phyloP scores from a whole-genome alignment of 2,329 filamentous ascomycete species.

The Fusarium buharicum region DNA sequence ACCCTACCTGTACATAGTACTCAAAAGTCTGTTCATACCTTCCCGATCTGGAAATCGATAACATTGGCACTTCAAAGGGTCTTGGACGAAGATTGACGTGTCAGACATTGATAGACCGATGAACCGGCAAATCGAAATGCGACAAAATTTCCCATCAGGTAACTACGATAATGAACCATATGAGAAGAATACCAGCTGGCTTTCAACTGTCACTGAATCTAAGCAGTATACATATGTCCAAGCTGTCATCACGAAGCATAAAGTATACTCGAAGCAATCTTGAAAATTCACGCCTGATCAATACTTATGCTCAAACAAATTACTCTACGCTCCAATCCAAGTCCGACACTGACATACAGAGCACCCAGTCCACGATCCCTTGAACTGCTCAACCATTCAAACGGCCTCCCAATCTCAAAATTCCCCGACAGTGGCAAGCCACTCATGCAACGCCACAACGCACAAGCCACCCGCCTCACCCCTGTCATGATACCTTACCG shows the following conservation, averaged over 20 bases:
- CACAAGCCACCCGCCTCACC: constrained; percentile 22
- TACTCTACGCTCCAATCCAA: neutral
- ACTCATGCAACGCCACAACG: constrained; percentile 22
- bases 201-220: too few relatives aligned
- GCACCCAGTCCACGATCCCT: neutral
- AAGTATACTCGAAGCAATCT: neutral
- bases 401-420: constrained; percentile 3
- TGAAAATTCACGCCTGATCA: neutral
- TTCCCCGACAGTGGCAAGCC: constrained; percentile 15
- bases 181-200: too few relatives aligned
- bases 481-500: constrained; percentile 18
- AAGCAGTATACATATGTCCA: neutral
- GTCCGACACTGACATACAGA: too few relatives aligned
- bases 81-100: constrained; percentile 5
- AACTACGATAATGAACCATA: neutral
- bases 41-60: constrained; percentile 20
- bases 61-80: neutral
- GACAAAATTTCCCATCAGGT: neutral
- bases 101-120: neutral
- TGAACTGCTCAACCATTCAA: constrained; percentile 4
- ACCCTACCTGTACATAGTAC: constrained; percentile 1
- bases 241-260: constrained; percentile 1
- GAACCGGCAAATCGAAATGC: neutral
- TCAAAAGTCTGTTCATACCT: constrained; percentile 22
- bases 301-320: neutral